A percentile compares a stretch with the other conserved stretches of the same genome.
Evolutionary conservation across 257 asterid species (phyloP).

Genomic region (Fraxinus anomala): DNA sequence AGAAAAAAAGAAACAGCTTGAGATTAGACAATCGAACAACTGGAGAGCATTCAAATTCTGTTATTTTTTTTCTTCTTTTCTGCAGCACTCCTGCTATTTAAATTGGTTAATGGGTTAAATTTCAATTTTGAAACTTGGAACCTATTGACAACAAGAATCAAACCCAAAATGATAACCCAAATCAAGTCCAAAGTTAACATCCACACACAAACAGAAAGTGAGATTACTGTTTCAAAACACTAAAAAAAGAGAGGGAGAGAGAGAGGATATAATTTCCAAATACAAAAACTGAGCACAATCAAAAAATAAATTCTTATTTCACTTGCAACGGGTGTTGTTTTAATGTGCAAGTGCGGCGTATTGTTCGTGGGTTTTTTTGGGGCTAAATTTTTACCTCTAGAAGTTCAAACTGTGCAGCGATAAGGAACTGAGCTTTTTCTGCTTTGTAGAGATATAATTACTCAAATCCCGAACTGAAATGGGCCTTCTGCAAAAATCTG

Average conservation of each 20-base stretch:
- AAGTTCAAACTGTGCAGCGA: neutral
- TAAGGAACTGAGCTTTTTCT: neutral
- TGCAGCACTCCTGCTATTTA: slow-evolving; percentile 12
- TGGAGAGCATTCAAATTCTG: neutral
- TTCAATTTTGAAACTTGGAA: neutral
- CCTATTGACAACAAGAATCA: neutral
- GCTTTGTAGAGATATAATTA: neutral
- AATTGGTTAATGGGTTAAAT: neutral
- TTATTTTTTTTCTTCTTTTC: neutral
- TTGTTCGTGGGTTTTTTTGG: neutral
- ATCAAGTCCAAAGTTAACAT: neutral
- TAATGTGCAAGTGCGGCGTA: neutral
- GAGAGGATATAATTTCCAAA: neutral
- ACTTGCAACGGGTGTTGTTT: neutral
- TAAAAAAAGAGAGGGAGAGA: neutral
- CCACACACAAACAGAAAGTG: slow-evolving; percentile 1
- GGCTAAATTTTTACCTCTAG: neutral
- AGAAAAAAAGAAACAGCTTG: too few relatives aligned
- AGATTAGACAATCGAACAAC: neutral
- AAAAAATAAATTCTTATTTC: neutral
- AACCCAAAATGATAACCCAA: slow-evolving; percentile 6
- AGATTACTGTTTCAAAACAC: neutral
- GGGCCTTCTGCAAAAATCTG: neutral
- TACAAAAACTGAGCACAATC: slow-evolving; percentile 14
- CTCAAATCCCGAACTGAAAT: neutral